Evolutionary conservation across 768 basidiomycete species (phyloP).

Genomic region (Fomitopsis pulvina): DNA sequence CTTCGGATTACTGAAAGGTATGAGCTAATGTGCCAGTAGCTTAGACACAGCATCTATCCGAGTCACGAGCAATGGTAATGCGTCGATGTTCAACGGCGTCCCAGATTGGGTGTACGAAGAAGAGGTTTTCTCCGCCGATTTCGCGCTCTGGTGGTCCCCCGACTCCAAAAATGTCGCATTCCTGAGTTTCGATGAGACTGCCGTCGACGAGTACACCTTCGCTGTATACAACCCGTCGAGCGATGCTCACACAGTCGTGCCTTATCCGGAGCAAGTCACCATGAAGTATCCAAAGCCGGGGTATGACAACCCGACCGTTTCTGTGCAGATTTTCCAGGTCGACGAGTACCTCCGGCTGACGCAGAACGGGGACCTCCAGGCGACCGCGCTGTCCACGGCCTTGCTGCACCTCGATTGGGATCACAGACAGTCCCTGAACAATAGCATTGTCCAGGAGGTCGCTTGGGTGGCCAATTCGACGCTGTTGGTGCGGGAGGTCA

Average conservation of each 20-base stretch:
- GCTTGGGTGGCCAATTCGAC: slow-evolving; percentile 77
- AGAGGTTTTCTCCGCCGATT: slow-evolving; percentile 71
- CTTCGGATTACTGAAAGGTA: too few relatives aligned
- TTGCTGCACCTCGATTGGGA: slow-evolving; percentile 65
- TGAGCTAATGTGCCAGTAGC: slow-evolving; percentile 1
- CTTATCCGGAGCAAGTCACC: slow-evolving; percentile 60
- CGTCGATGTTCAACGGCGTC: slow-evolving; percentile 87
- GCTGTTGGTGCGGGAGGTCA: slow-evolving; percentile 82
- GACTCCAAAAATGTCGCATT: slow-evolving; percentile 72
- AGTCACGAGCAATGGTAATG: slow-evolving; percentile 75
- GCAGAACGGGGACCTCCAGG: slow-evolving; percentile 10
- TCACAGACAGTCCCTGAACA: slow-evolving; percentile 43
- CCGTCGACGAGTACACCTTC: slow-evolving; percentile 80
- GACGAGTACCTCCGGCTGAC: slow-evolving; percentile 35
- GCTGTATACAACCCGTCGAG: slow-evolving; percentile 88
- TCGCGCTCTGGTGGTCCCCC: slow-evolving; percentile 90
- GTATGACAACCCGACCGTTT: slow-evolving; percentile 81
- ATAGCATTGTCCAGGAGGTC: slow-evolving; percentile 77
- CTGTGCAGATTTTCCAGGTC: slow-evolving; percentile 79
- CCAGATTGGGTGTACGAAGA: slow-evolving; percentile 99
- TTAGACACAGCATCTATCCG: slow-evolving; percentile 48
- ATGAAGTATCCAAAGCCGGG: slow-evolving; percentile 89
- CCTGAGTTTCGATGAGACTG: slow-evolving; percentile 82
- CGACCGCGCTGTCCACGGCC: slow-evolving; percentile 30
- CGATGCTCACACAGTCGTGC: slow-evolving; percentile 61